Evolutionary conservation across 805 yeast genomes (phyloP).

Genomic region (Jamesozyma rosinii): DNA sequence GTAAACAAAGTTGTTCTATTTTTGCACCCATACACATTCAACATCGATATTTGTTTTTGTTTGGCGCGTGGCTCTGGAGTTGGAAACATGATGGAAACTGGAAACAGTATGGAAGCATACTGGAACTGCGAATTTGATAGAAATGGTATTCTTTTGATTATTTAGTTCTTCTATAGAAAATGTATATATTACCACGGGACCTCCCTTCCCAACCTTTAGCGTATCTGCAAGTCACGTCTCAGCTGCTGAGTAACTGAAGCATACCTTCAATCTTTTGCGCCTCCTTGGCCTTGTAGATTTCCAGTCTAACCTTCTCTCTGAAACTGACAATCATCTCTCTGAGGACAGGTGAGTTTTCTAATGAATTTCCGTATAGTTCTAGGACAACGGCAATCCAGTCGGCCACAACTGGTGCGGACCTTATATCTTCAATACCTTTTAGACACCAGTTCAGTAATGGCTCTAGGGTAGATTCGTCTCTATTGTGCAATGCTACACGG

Average conservation of each 20-base stretch:
- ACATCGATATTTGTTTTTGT: too few relatives aligned
- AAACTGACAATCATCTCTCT: conserved; percentile 61
- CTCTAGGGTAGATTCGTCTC: conserved; percentile 80
- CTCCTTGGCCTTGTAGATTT: conserved; percentile 72
- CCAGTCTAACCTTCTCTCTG: conserved; percentile 51
- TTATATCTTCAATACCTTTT: conserved; percentile 68
- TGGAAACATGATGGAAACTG: too few relatives aligned
- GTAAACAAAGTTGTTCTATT: too few relatives aligned
- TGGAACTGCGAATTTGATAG: not conserved
- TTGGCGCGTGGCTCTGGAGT: too few relatives aligned
- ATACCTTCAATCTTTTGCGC: conserved; percentile 88
- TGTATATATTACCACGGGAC: not conserved
- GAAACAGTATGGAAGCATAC: conserved; percentile 1
- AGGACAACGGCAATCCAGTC: conserved; percentile 69
- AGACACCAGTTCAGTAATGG: conserved; percentile 81
- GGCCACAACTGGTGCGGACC: conserved; percentile 50
- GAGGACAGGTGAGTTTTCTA: conserved; percentile 67
- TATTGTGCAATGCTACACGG: conserved; percentile 63
- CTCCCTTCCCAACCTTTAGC: too few relatives aligned
- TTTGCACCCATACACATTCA: too few relatives aligned
- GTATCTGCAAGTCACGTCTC: too few relatives aligned
- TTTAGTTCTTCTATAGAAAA: not conserved
- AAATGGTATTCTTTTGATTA: not conserved
- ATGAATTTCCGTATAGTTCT: conserved; percentile 60
- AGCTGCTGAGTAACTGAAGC: conserved; percentile 68